phyloP scores from a whole-genome alignment of 2,329 filamentous ascomycete genomes.

The Phaeosphaeriaceae sp. region DNA sequence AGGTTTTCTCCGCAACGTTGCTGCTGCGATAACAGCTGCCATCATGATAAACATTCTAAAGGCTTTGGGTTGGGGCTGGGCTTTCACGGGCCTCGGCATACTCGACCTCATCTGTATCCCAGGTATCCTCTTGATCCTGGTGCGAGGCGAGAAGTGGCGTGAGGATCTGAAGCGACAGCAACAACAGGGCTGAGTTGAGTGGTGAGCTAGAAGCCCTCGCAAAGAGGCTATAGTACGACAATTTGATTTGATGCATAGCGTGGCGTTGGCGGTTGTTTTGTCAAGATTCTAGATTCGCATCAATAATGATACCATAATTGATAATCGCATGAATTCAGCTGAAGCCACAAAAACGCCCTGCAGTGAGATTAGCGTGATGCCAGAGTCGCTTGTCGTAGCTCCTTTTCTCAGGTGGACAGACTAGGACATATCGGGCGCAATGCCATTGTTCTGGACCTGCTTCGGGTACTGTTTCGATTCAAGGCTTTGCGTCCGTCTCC shows the following conservation, averaged over 20 bases:
- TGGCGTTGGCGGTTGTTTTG: constrained; percentile 14
- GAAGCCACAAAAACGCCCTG: neutral
- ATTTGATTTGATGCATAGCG: constrained; percentile 17
- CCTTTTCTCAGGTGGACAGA: neutral
- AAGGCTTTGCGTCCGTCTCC: neutral
- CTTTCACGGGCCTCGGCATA: constrained; percentile 49
- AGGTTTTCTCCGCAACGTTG: constrained; percentile 51
- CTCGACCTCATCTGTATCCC: constrained; percentile 40
- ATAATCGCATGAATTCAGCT: constrained; percentile 2
- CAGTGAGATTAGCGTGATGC: neutral
- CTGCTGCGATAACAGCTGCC: constrained; percentile 49
- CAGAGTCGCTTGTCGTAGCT: neutral
- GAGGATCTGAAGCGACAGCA: constrained; percentile 24
- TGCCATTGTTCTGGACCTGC: neutral
- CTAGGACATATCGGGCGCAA: neutral
- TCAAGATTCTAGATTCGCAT: neutral
- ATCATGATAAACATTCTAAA: constrained; percentile 45
- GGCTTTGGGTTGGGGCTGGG: constrained; percentile 50
- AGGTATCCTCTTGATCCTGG: constrained; percentile 28
- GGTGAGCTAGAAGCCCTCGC: constrained; percentile 1
- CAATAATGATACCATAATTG: constrained; percentile 2
- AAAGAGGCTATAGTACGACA: constrained; percentile 5
- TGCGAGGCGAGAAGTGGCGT: constrained; percentile 29
- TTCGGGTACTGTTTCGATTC: neutral
- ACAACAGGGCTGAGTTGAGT: constrained; percentile 12